These are phyloP conservation scores for Microsporum audouinii DNA, from an alignment of 2,329 filamentous ascomycete genomes.

Conservation along the genomic window DNA sequence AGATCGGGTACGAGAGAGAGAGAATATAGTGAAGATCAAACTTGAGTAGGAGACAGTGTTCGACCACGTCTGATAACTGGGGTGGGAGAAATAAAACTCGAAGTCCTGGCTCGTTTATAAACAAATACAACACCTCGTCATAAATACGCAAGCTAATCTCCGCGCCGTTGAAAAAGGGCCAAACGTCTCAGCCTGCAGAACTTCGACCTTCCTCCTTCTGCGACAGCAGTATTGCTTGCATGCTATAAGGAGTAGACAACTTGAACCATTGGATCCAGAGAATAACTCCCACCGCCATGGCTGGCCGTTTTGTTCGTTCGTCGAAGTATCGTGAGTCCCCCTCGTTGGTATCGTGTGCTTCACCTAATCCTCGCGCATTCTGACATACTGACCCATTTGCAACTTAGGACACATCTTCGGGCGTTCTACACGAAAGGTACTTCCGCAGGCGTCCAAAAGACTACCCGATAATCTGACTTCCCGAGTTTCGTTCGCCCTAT, in stretches of 20 bases:
- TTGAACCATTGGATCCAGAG: background rate
- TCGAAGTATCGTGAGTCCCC: slow-evolving; percentile 57
- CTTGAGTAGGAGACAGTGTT: background rate
- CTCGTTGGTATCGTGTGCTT: slow-evolving; percentile 3
- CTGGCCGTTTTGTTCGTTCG: slow-evolving; percentile 60
- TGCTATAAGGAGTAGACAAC: background rate
- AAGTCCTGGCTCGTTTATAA: background rate
- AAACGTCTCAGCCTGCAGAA: background rate
- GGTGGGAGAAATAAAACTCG: background rate
- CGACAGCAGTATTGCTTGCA: background rate
- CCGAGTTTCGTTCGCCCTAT: background rate
- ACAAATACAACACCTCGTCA: too few relatives aligned
- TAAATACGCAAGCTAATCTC: background rate
- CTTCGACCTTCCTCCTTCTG: background rate
- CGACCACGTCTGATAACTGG: background rate
- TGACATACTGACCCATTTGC: slow-evolving; percentile 21
- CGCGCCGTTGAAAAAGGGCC: background rate
- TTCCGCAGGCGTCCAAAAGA: background rate
- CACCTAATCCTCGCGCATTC: slow-evolving; percentile 12
- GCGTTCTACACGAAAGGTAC: slow-evolving; percentile 74
- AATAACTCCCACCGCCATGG: slow-evolving; percentile 39
- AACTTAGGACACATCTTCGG: slow-evolving; percentile 89
- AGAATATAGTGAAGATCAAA: background rate
- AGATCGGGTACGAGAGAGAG: background rate
- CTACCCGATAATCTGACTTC: slow-evolving; percentile 4